phyloP scores from a whole-genome alignment of 306 rosid genomes.

The Vicia sativa region DNA sequence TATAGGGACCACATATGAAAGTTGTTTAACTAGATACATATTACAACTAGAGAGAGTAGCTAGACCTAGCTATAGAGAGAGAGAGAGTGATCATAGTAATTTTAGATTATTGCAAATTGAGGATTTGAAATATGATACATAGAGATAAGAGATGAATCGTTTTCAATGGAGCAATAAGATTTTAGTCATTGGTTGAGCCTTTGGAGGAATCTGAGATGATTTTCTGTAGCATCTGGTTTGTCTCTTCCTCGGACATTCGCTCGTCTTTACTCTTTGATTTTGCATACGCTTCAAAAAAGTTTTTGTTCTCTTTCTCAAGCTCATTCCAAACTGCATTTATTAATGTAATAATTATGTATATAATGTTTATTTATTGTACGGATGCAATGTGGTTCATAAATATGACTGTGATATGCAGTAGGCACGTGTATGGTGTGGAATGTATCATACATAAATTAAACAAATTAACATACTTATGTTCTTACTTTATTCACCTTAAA shows the following conservation, averaged over 20 bases:
- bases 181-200: conserved; percentile 43
- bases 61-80: not conserved
- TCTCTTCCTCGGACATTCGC: conserved; percentile 86
- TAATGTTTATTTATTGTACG: not conserved
- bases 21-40: not conserved
- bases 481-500: not conserved
- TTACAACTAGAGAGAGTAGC: too few relatives aligned
- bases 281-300: conserved; percentile 74
- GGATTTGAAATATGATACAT: not conserved
- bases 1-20: conserved; percentile 29
- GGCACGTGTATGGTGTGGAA: conserved; percentile 15
- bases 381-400: conserved; percentile 32
- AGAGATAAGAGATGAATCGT: conserved; percentile 39
- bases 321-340: conserved; percentile 84
- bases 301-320: conserved; percentile 86
- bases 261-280: conserved; percentile 60
- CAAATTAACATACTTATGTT: not conserved
- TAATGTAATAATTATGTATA: not conserved
- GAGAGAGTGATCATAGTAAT: not conserved
- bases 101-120: conserved; percentile 14
- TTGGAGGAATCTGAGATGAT: conserved; percentile 71
- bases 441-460: conserved; percentile 6
- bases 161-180: conserved; percentile 13
- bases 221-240: conserved; percentile 72
- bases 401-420: not conserved